Evolutionary conservation across 106 monocot species (phyloP).

Genomic region (Platanthera guangdongensis): DNA sequence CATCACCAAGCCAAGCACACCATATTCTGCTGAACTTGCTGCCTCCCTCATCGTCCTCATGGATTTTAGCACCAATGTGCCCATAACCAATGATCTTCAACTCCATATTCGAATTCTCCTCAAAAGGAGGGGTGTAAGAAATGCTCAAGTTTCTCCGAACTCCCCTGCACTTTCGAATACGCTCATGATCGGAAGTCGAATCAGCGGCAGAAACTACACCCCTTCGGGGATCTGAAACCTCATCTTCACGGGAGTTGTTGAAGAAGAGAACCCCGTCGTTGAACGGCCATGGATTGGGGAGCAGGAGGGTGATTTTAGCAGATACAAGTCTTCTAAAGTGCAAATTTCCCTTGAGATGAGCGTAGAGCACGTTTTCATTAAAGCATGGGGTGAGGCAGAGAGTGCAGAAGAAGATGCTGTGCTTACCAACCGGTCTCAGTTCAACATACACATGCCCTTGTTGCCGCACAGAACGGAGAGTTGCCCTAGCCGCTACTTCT

Average conservation of each 20-base stretch:
- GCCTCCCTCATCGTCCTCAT: constrained; percentile 14
- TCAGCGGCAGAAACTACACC: constrained; percentile 5
- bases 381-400: constrained; percentile 76
- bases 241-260: constrained; percentile 15
- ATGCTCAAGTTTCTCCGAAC: constrained; percentile 6
- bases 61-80: constrained; percentile 34
- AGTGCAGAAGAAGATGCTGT: constrained; percentile 80
- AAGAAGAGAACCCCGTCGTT: constrained; percentile 88
- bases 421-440: constrained; percentile 35
- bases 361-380: constrained; percentile 57
- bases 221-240: constrained; percentile 11
- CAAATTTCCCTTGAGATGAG: constrained; percentile 65
- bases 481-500: constrained; percentile 53
- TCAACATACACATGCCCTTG: constrained; percentile 77
- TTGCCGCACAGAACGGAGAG: constrained; percentile 44
- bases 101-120: constrained; percentile 27
- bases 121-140: constrained; percentile 36
- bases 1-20: constrained; percentile 89
- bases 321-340: constrained; percentile 48
- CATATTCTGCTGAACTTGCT: constrained; percentile 47
- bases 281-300: constrained; percentile 84
- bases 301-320: constrained; percentile 63
- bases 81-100: constrained; percentile 49
- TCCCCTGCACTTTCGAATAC: constrained; percentile 10
- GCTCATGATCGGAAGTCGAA: constrained; percentile 5